Evolutionary conservation across 306 rosid genomes (phyloP).

Genomic region (Lathyrus tuberosus): DNA sequence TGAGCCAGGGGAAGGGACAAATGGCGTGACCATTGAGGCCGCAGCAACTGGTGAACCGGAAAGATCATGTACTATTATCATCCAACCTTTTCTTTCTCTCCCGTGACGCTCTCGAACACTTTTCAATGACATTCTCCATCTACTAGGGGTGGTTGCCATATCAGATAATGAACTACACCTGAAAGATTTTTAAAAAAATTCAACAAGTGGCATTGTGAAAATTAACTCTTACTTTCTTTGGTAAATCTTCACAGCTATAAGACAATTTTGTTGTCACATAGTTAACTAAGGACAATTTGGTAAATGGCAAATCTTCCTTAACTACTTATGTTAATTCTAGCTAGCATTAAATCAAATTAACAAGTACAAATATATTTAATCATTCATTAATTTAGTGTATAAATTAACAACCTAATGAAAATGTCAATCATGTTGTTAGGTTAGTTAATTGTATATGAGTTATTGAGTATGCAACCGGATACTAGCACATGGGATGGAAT

Average conservation of each 20-base stretch:
- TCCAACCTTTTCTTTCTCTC: constrained; percentile 95
- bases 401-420: constrained; percentile 24
- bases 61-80: constrained; percentile 83
- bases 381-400: neutral
- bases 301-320: no score
- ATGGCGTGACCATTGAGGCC: constrained; percentile 90
- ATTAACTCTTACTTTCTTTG: no score
- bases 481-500: constrained; percentile 70
- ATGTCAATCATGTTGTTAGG: constrained; percentile 35
- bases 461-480: constrained; percentile 35
- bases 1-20: constrained; percentile 83
- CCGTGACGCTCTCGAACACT: constrained; percentile 60
- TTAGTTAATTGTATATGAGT: constrained; percentile 33
- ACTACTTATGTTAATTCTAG: neutral
- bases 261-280: no score
- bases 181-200: constrained; percentile 6
- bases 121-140: constrained; percentile 67
- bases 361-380: neutral
- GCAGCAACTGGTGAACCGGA: constrained; percentile 92
- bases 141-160: constrained; percentile 51
- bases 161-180: constrained; percentile 65
- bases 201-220: neutral
- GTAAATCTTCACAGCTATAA: no score
- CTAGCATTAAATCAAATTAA: neutral
- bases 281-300: no score